phyloP scores from a whole-genome alignment of 73 alveolate species.

The Paramecium biaurelia region DNA sequence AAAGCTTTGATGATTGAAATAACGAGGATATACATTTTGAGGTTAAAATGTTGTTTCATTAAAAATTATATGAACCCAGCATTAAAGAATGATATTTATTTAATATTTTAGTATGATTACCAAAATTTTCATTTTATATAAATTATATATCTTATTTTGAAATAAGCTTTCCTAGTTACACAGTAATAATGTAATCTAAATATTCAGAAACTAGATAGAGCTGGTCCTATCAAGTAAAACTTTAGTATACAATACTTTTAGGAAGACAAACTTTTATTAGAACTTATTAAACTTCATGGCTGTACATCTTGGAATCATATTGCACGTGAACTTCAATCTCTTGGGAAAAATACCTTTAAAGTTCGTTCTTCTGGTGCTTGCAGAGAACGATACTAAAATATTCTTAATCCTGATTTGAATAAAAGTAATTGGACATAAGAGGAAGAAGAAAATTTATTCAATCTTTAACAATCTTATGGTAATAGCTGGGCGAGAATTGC shows the following conservation, averaged over 20 bases:
- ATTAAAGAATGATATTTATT: neutral
- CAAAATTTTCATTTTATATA: neutral
- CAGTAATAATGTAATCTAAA: neutral
- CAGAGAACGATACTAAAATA: slow-evolving; percentile 79
- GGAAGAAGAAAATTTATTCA: slow-evolving; percentile 75
- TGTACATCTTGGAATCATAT: slow-evolving; percentile 36
- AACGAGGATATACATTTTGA: neutral
- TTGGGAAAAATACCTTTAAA: neutral
- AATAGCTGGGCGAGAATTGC: slow-evolving; percentile 80
- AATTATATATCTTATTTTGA: neutral
- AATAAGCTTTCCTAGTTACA: neutral
- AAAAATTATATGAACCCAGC: neutral
- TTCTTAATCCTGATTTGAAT: slow-evolving; percentile 73
- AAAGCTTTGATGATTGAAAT: neutral
- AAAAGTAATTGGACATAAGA: slow-evolving; percentile 77
- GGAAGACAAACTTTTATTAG: slow-evolving; percentile 37
- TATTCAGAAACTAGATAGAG: slow-evolving; percentile 22
- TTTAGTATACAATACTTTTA: neutral
- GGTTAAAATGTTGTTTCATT: neutral
- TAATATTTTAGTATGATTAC: neutral
- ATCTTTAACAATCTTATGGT: slow-evolving; percentile 70
- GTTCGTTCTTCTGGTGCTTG: slow-evolving; percentile 54
- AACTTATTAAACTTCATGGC: neutral
- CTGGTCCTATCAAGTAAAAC: slow-evolving; percentile 23
- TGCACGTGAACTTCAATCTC: neutral